A percentile compares a stretch with the other conserved stretches of the same genome.
Evolutionary conservation across 2,329 filamentous ascomycete genomes (phyloP).

Genomic region (Sporothrix humicola): DNA sequence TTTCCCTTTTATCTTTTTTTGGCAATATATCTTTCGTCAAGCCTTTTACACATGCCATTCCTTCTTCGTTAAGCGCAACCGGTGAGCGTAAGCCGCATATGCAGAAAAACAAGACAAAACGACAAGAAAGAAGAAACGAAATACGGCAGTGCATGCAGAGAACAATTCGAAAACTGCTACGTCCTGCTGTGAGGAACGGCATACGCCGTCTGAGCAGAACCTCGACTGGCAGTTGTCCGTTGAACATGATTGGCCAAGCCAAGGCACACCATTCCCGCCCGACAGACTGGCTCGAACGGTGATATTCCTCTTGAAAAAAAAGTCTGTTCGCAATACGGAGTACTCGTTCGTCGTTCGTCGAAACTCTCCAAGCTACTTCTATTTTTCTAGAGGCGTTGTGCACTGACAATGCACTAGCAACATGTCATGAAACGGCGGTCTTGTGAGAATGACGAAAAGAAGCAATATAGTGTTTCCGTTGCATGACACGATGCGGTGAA

Average conservation of each 20-base stretch:
- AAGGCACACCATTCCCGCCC: background rate
- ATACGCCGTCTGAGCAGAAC: background rate
- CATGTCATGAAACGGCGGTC: constrained; percentile 15
- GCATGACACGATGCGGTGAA: background rate
- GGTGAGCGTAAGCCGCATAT: constrained; percentile 17
- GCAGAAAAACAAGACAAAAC: background rate
- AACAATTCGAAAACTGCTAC: background rate
- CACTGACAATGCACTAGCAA: background rate
- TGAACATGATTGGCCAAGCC: background rate
- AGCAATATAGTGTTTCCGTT: background rate
- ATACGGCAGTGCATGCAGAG: constrained; percentile 19
- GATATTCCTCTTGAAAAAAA: background rate
- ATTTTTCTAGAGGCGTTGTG: background rate
- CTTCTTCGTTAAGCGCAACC: background rate
- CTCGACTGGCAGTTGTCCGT: background rate
- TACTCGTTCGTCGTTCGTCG: too few species aligned
- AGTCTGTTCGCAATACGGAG: too few species aligned
- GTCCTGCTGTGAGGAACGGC: background rate
- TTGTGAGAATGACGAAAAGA: background rate
- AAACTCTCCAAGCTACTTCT: too few species aligned
- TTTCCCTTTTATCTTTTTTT: background rate
- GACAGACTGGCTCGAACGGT: background rate
- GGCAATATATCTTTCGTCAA: background rate
- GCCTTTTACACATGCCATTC: background rate
- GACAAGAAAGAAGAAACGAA: background rate